A percentile compares a stretch with the other conserved stretches of the same genome.
Evolutionary conservation across 345 rosid species (phyloP).

Genomic region (Punica granatum): DNA sequence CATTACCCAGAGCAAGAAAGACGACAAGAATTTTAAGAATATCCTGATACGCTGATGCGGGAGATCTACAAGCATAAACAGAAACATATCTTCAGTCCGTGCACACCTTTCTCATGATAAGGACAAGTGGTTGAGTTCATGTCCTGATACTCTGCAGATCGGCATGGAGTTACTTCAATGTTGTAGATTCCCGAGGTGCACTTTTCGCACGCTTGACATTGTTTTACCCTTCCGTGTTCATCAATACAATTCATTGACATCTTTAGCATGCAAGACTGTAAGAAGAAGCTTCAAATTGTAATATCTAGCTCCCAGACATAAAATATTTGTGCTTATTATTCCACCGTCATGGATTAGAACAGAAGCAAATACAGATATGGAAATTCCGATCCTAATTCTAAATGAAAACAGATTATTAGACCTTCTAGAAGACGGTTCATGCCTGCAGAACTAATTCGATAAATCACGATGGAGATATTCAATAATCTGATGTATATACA

Average conservation of each 20-base stretch:
- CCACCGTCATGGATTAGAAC: no score
- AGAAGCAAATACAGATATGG: slow-evolving; percentile 93
- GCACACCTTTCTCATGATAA: slow-evolving; percentile 83
- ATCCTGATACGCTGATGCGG: slow-evolving; percentile 73
- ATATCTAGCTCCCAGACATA: no score
- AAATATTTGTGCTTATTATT: no score
- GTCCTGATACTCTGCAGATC: slow-evolving; percentile 95
- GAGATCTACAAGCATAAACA: slow-evolving; percentile 87
- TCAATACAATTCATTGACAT: slow-evolving; percentile 92
- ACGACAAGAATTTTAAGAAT: slow-evolving; percentile 98
- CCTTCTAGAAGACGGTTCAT: slow-evolving; percentile 40
- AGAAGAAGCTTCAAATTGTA: no score
- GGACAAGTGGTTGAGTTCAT: slow-evolving; percentile 93
- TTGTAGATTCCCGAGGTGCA: slow-evolving; percentile 96
- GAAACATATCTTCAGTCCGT: slow-evolving; percentile 83
- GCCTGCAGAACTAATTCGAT: slow-evolving; percentile 35
- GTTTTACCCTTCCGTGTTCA: slow-evolving; percentile 97
- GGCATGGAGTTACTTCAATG: slow-evolving; percentile 99
- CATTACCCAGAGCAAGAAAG: slow-evolving; percentile 89
- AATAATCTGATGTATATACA: no score
- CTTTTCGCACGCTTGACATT: slow-evolving; percentile 98
- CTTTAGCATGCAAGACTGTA: no score
- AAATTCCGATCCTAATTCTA: no score
- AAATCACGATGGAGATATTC: no score
- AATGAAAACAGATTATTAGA: slow-evolving; percentile 53